Conservation (phyloP, 1,139 yeast species). For the Kodamaea alishanica region DNA sequence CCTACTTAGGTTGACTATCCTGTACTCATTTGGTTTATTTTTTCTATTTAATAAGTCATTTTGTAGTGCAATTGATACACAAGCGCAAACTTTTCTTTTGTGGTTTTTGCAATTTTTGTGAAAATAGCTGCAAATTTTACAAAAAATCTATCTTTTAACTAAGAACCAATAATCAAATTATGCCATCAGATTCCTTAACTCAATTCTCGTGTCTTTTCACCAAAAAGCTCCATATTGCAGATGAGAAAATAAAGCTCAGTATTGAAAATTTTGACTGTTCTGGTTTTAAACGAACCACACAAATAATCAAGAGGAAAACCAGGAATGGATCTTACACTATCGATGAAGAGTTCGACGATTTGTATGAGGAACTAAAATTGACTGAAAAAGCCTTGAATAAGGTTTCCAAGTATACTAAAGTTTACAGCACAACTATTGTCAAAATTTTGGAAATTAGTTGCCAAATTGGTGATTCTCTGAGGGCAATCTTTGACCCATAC, state of each 20-base stretch:
- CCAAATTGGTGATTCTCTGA: constrained; percentile 17
- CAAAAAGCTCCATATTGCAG: constrained; percentile 18
- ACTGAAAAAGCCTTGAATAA: constrained; percentile 17
- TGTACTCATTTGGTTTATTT: no score
- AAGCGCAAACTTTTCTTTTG: no score
- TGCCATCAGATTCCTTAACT: constrained; percentile 16
- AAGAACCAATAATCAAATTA: constrained; percentile 18
- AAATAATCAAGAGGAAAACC: constrained; percentile 28
- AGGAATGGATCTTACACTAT: constrained; percentile 25
- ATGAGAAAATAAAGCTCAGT: constrained; percentile 11
- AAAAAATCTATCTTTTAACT: constrained; percentile 14
- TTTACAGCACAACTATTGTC: constrained; percentile 12
- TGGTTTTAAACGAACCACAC: constrained; percentile 28
- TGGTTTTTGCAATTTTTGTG: no score
- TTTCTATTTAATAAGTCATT: no score
- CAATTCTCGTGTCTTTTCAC: constrained; percentile 13
- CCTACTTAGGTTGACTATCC: no score
- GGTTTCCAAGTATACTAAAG: constrained; percentile 19
- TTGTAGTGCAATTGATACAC: no score
- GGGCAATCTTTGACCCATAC: constrained; percentile 28
- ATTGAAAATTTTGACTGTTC: constrained; percentile 24
- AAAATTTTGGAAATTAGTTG: constrained; percentile 17
- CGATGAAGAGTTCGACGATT: constrained; percentile 38
- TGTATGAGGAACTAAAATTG: constrained; percentile 18
- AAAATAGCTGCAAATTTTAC: not conserved